phyloP scores from a whole-genome alignment of 2,329 filamentous ascomycete species.

The Penicillium paneum region DNA sequence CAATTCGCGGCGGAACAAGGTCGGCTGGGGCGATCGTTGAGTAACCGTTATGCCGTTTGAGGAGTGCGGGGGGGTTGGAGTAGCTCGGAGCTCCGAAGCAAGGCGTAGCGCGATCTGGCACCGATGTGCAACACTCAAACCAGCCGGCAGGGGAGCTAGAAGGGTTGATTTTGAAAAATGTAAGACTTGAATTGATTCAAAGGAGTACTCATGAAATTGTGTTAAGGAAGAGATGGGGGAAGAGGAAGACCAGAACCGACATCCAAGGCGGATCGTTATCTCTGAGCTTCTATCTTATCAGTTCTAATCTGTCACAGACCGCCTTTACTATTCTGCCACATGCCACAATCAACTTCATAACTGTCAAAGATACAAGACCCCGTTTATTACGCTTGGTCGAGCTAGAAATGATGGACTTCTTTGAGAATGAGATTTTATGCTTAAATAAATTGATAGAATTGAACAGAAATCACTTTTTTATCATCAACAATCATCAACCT shows the following conservation, averaged over 20 bases:
- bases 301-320: neutral
- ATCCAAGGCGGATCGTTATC: conserved; percentile 3
- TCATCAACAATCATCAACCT: neutral
- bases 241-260: neutral
- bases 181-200: neutral
- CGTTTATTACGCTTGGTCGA: neutral
- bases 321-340: neutral
- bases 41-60: conserved; percentile 3
- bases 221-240: neutral
- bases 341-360: neutral
- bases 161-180: neutral
- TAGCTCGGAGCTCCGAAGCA: conserved; percentile 6
- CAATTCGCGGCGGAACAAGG: neutral
- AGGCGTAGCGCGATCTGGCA: neutral
- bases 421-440: too few relatives aligned
- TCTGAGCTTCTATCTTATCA: conserved; percentile 5
- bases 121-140: neutral
- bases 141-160: neutral
- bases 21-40: neutral
- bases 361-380: neutral
- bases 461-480: neutral
- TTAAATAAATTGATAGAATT: neutral
- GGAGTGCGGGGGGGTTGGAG: conserved; percentile 12
- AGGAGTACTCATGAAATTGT: neutral
- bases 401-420: neutral